Percentiles rank a stretch among this genome's conserved stretches.
These are phyloP conservation scores for Russula griseocarnosa DNA, from an alignment of 768 basidiomycete genomes.

Conservation along the genomic window DNA sequence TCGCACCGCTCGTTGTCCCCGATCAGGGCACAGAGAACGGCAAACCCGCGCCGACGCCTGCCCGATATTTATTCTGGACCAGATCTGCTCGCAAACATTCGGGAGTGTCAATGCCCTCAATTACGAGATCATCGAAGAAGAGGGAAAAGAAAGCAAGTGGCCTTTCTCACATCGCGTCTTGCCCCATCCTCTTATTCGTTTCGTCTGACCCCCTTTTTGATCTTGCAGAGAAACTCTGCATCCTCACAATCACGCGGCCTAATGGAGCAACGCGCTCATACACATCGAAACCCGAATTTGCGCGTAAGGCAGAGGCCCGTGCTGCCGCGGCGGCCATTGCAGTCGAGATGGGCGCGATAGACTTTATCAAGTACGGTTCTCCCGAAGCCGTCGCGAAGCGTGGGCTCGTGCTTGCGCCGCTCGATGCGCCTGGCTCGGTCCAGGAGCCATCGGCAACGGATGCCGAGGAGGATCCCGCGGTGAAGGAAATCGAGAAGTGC, in stretches of 20 bases:
- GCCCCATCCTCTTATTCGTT: background rate
- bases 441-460: conserved; percentile 13
- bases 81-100: conserved; percentile 31
- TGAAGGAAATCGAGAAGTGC: conserved; percentile 48
- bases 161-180: background rate
- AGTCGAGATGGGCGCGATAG: conserved; percentile 55
- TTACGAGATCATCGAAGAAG: conserved; percentile 29
- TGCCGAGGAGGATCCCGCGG: conserved; percentile 26
- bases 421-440: conserved; percentile 29
- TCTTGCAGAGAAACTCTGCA: conserved; percentile 53
- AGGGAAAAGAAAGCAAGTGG: conserved; percentile 20
- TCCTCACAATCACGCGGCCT: conserved; percentile 56
- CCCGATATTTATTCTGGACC: conserved; percentile 28
- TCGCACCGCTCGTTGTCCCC: conserved; percentile 1
- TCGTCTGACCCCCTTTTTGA: background rate
- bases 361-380: conserved; percentile 52
- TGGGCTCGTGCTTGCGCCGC: conserved; percentile 35
- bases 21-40: conserved; percentile 7
- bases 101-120: conserved; percentile 29
- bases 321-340: conserved; percentile 50
- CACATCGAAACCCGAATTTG: conserved; percentile 44
- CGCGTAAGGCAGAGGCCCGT: conserved; percentile 52
- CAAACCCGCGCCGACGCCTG: conserved; percentile 2
- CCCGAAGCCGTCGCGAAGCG: conserved; percentile 38
- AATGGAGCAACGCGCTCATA: conserved; percentile 51